Evolutionary conservation across 345 rosid species (phyloP), one percentile per base, ranked within the genome.

Genomic region (Viola odorata): DNA sequence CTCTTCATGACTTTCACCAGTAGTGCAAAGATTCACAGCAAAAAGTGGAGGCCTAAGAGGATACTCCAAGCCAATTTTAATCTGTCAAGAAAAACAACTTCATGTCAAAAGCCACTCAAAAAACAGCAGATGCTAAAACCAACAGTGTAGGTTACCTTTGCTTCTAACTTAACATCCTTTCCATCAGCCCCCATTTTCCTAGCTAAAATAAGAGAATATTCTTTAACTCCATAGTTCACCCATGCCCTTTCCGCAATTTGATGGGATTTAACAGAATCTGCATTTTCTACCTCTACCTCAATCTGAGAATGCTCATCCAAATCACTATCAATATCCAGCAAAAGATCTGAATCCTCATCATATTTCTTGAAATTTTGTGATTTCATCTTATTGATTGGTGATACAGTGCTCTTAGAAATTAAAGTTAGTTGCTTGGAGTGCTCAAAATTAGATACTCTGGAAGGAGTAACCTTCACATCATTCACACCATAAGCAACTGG

Each of bases 21-120:
- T 53, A 50, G 72, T 48, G 65, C 45, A 64, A 45, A 87, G 79
- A 71, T 75, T 78, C 73, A 94, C 13, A 53, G 79, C 62, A 74
- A 94, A 87, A 42, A 79, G 69, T 41, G 97, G 95, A 51, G 97
- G 95, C 73, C 96, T 82, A 15, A 87, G 83, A 70, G 97, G 99
- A 78, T 86, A 87, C 81, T 94, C 99, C 83, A 73, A 76, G 84
- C 90, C 83, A 70, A 90, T 74, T 45, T 67, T 67, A 54, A 90
- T 75, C 97, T 87, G 96, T 64, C 73, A 70, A 45, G 32, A 59
- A 54, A 38, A 78, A 16, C 64, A 68, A 48, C 45, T 41, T 13
- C 53, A 41, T 50, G 40, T 63, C 66, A 45, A 58, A 50, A 8
- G 32, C 50, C 62, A 45, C 45, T 36, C 40, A 59, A 37, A n/a